Evolutionary conservation across 257 asterid species (phyloP), one percentile per base, ranked within the genome.

Genomic region (Parsonsia alboflavescens): DNA sequence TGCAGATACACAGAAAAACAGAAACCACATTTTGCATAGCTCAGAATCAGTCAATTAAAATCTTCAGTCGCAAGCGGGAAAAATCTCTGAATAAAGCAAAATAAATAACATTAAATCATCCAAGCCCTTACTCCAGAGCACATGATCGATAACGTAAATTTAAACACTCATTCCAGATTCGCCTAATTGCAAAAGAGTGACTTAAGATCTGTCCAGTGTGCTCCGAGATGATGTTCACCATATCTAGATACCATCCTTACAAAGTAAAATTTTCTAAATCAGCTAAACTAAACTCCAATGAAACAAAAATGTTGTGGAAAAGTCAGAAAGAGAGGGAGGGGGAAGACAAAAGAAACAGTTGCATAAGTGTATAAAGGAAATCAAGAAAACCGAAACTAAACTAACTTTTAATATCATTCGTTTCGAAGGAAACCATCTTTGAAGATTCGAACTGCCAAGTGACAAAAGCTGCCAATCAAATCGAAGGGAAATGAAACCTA

Each of bases 391-490:
- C 17, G 30, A 36, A 4, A 4, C 39, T 33, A 49, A 41, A 69
- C 97, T 84, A 73, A 87, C 94, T 88, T 77, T 89, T 90, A 42
- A 90, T 89, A 79, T 90, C 96, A 82, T 89, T 90, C 97, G 90
- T 92, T 83, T 92, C 96, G 75, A 90, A 84, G 72, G 92, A 83
- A 81, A 90, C 84, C 97, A 90, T 90, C 74, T 86, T 86, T 36
- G 75, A 81, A 56, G 33, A 48, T 17, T 58, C 62, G 30, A 48
- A 58, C 15, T 50, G 3, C 26, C 41, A 57, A 54, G 21, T 66
- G 39, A 19, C 9, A 2, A 11, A 46, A 48, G 30, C 39, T 16
- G 56, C 53, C 30, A 39, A 63, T 8, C 72, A 33, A 76, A 68
- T 42, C 68, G 58, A 30, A 61, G 49, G 7, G 41, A 63, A 63